Percentiles rank a stretch among this genome's conserved stretches.
phyloP scores from a whole-genome alignment of 306 rosid species.

The Astragalus glycyphyllos region DNA sequence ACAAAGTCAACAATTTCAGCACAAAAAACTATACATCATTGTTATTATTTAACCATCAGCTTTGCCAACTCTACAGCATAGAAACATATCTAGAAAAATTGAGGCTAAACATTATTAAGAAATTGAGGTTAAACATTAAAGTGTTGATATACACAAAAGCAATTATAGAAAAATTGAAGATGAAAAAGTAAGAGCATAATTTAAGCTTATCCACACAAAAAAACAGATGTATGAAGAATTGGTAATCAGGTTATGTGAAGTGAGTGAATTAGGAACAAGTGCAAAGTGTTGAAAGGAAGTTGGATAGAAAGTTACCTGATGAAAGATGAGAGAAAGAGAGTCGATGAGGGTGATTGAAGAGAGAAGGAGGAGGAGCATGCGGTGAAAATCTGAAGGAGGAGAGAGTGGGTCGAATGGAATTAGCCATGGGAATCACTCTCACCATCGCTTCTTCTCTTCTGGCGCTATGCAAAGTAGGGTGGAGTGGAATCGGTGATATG shows the following conservation, averaged over 20 bases:
- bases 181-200: neutral
- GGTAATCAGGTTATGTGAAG: neutral
- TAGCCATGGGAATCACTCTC: slow-evolving; percentile 75
- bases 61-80: neutral
- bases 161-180: neutral
- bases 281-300: neutral
- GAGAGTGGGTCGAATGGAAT: slow-evolving; percentile 79
- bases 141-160: neutral
- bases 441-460: slow-evolving; percentile 48
- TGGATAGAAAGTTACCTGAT: slow-evolving; percentile 47
- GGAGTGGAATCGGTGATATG: neutral
- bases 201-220: too few species aligned
- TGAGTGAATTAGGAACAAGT: neutral
- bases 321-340: slow-evolving; percentile 54
- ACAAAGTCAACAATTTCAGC: slow-evolving; percentile 37
- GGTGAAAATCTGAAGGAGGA: slow-evolving; percentile 60
- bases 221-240: neutral
- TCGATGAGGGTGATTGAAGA: slow-evolving; percentile 51
- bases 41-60: too few species aligned
- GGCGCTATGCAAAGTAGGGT: neutral
- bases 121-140: neutral
- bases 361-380: slow-evolving; percentile 50
- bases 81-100: neutral
- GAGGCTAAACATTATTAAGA: too few species aligned
- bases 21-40: neutral